Conservation (phyloP, 1,139 yeast species). For the Taphrina pruni region DNA sequence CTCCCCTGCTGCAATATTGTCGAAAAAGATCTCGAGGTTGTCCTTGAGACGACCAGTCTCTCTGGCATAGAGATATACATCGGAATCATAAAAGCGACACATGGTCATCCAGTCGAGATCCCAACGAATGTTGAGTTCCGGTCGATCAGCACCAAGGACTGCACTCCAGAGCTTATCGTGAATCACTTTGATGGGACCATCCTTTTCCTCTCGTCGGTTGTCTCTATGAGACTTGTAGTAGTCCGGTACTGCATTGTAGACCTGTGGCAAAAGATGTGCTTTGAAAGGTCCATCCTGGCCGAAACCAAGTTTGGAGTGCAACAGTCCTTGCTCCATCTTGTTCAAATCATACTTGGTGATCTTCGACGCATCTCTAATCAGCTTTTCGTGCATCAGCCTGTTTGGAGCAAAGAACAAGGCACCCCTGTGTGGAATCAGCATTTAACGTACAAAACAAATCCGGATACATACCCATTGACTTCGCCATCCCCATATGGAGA, state of each 20-base stretch:
- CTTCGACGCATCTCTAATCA: conserved; percentile 4
- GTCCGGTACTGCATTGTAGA: conserved; percentile 22
- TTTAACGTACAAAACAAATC: background rate
- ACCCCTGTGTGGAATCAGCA: conserved; percentile 4
- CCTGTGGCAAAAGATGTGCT: conserved; percentile 21
- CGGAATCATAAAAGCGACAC: conserved; percentile 32
- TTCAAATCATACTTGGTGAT: conserved; percentile 14
- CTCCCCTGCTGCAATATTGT: background rate
- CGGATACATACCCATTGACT: conserved; percentile 21
- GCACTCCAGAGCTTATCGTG: conserved; percentile 32
- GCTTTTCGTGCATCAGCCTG: conserved; percentile 17
- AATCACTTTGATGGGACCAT: conserved; percentile 20
- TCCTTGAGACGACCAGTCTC: conserved; percentile 28
- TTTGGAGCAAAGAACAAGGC: conserved; percentile 20
- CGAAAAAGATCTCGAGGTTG: conserved; percentile 13
- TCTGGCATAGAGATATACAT: conserved; percentile 14
- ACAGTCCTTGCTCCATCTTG: conserved; percentile 24
- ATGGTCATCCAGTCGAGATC: conserved; percentile 36
- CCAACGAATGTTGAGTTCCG: conserved; percentile 16
- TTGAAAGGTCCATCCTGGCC: conserved; percentile 27
- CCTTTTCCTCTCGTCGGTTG: background rate
- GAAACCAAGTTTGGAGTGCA: conserved; percentile 23
- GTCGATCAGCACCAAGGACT: background rate
- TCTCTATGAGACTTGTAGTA: conserved; percentile 16
- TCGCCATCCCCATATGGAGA: conserved; percentile 27